phyloP scores from a whole-genome alignment of 371 early-diverging fungal species.

The Lichtheimia hyalospora region DNA sequence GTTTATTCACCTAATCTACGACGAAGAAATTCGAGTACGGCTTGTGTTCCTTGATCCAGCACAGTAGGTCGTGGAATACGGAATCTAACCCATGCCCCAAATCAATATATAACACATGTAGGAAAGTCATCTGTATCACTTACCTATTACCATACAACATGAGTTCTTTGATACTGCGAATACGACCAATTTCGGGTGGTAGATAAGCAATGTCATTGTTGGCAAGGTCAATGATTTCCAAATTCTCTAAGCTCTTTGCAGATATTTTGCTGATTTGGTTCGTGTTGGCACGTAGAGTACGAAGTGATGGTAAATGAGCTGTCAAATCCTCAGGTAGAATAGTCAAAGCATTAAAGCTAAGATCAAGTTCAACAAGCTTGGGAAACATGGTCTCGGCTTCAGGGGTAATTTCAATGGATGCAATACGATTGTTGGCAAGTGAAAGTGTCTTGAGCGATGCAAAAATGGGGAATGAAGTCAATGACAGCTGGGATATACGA shows the following conservation, averaged over 20 bases:
- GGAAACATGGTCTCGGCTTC: slow-evolving; percentile 35
- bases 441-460: slow-evolving; percentile 41
- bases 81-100: slow-evolving; percentile 31
- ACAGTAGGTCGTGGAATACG: slow-evolving; percentile 64
- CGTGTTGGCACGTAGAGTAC: slow-evolving; percentile 40
- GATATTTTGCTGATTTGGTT: slow-evolving; percentile 54
- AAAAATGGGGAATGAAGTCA: slow-evolving; percentile 18
- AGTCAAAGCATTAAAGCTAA: slow-evolving; percentile 46
- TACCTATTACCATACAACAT: slow-evolving; percentile 61
- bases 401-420: slow-evolving; percentile 15
- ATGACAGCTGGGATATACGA: slow-evolving; percentile 39
- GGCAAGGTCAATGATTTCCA: slow-evolving; percentile 53
- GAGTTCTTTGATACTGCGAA: slow-evolving; percentile 49
- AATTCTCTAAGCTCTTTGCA: slow-evolving; percentile 42
- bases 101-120: neutral
- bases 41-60: slow-evolving; percentile 63
- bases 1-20: slow-evolving; percentile 21
- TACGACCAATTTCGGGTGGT: slow-evolving; percentile 60
- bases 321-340: slow-evolving; percentile 43
- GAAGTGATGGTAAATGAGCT: slow-evolving; percentile 47
- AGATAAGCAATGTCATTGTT: slow-evolving; percentile 61
- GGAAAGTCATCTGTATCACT: neutral
- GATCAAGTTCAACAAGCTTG: slow-evolving; percentile 39
- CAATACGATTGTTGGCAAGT: slow-evolving; percentile 56
- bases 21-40: slow-evolving; percentile 58